Conservation (phyloP, 169 alveolate species). For the Sarcocystis neurona region DNA sequence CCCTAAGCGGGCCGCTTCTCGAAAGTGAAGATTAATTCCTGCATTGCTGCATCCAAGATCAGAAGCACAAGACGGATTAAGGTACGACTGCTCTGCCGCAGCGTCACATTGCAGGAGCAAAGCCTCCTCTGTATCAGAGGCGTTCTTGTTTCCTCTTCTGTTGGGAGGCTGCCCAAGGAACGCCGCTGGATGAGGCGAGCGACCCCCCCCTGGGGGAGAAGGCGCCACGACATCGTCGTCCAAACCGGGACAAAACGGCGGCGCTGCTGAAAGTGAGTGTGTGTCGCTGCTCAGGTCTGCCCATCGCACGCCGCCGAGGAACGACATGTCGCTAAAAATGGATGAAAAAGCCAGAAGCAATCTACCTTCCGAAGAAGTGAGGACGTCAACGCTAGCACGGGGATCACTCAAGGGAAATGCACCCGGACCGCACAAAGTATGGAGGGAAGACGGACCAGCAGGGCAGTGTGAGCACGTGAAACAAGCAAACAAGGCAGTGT, state of each 20-base stretch:
- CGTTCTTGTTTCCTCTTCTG: no score
- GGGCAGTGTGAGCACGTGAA: neutral
- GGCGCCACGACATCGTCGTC: no score
- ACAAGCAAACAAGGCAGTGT: neutral
- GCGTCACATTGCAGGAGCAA: slow-evolving; percentile 14
- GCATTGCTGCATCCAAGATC: slow-evolving; percentile 62
- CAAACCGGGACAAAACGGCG: no score
- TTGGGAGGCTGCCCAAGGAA: no score
- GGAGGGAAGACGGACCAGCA: neutral
- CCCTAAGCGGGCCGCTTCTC: slow-evolving; percentile 52
- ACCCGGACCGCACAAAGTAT: neutral
- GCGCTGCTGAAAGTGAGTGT: slow-evolving; percentile 27
- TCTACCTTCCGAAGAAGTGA: neutral
- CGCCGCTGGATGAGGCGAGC: no score
- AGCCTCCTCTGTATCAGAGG: slow-evolving; percentile 8
- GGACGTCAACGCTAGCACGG: neutral
- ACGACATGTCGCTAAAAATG: neutral
- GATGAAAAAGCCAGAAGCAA: neutral
- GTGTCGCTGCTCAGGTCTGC: slow-evolving; percentile 37
- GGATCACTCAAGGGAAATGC: neutral
- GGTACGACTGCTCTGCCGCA: slow-evolving; percentile 31
- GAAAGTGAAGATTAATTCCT: slow-evolving; percentile 59
- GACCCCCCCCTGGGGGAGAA: no score
- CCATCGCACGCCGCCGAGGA: slow-evolving; percentile 43
- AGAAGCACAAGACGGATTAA: slow-evolving; percentile 39